Evolutionary conservation across 2,329 filamentous ascomycete species (phyloP), one percentile per base, ranked within the genome.

Genomic region (Nemania sp.): DNA sequence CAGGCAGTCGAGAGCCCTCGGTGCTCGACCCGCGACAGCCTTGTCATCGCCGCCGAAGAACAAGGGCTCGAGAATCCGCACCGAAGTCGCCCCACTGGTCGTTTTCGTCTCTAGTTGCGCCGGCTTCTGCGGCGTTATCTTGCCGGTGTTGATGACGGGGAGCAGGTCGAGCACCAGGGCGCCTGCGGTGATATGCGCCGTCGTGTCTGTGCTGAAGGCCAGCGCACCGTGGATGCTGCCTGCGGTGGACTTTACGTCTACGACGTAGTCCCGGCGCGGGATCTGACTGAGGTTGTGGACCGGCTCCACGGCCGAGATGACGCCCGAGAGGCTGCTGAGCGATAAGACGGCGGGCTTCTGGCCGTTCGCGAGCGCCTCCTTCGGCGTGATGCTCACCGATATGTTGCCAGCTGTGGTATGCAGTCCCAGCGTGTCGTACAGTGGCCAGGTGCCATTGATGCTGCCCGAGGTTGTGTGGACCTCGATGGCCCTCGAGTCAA

Each of bases 351-450:
- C 81, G 0, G 78, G 68, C 17, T 72, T 71, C 7, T 76, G 75
- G 5, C 64, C 49, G n/a, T 72, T 64, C 7, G 72, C 63, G 40
- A 75, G 70, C n/a, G 67, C 76, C 0, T 73, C 69, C 65, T 80
- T 73, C 5, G 80, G 80, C 12, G 71, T 72, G 54, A 85, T 71
- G 35, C 73, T 74, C 3, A 76, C 73, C 15, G 60, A 60, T 57
- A 84, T 71, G 54, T 73, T 66, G 48, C 83, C 83, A 0, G 82
- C 80, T 0, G 74, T 73, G 7, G 79, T 77, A 17, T 72, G 65
- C n/a, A 84, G 69, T 17, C 74, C 71, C 12, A 86, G 76, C 32
- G 77, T 70, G 66, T 84, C 80, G 68, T 79, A 81, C 1, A 85
- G 73, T 0, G 83, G 80, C 74, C 80, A 84, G 69, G 76, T 77